A percentile compares a stretch with the other conserved stretches of the same genome.
Evolutionary conservation across 495 filamentous ascomycete genomes (phyloP).

Genomic region (Lepidopterella palustris): DNA sequence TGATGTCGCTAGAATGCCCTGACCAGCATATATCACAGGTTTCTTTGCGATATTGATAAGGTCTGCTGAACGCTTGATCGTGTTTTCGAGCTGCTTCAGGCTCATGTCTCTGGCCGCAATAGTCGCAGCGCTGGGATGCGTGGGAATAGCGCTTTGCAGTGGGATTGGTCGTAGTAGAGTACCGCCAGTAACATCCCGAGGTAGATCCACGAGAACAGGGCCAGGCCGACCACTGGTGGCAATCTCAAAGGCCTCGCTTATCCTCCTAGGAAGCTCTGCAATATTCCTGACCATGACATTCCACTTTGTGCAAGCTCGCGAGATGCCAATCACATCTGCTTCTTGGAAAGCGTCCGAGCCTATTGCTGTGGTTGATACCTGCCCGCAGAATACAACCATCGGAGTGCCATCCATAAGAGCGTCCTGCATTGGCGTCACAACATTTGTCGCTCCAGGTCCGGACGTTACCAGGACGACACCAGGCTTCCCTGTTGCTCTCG

Average conservation of each 20-base stretch:
- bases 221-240: slow-evolving; percentile 69
- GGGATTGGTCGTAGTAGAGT: slow-evolving; percentile 63
- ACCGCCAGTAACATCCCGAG: slow-evolving; percentile 70
- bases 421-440: slow-evolving; percentile 73
- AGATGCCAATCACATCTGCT: slow-evolving; percentile 70
- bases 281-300: slow-evolving; percentile 79
- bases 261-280: slow-evolving; percentile 67
- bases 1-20: slow-evolving; percentile 58
- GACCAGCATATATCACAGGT: slow-evolving; percentile 72
- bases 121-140: slow-evolving; percentile 63
- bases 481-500: slow-evolving; percentile 66
- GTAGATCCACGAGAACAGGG: slow-evolving; percentile 73
- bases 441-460: slow-evolving; percentile 74
- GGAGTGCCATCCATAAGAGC: slow-evolving; percentile 73
- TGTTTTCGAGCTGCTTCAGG: slow-evolving; percentile 51
- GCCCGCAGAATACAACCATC: slow-evolving; percentile 70
- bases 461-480: slow-evolving; percentile 76
- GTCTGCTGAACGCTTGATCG: slow-evolving; percentile 56
- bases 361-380: slow-evolving; percentile 65
- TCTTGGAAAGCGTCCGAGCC: slow-evolving; percentile 79
- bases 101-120: slow-evolving; percentile 55
- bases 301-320: slow-evolving; percentile 75
- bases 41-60: slow-evolving; percentile 70
- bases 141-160: slow-evolving; percentile 54
- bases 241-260: slow-evolving; percentile 80